Evolutionary conservation across 352 stramenopile species (phyloP).

Genomic region (Globisporangium radiosum): DNA sequence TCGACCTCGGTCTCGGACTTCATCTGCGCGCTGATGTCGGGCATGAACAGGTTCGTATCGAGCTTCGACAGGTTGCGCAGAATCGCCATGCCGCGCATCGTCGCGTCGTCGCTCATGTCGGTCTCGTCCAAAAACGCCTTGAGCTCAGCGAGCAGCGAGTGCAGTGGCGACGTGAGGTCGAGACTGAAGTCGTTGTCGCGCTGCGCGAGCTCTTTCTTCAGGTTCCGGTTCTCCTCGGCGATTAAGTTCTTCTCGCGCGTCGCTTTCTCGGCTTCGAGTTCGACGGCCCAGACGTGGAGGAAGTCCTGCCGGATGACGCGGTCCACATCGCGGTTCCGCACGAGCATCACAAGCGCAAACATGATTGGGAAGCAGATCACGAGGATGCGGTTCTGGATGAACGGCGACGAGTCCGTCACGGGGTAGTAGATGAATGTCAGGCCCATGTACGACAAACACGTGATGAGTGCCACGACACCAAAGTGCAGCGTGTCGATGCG

Average conservation of each 20-base stretch:
- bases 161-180: constrained; percentile 67
- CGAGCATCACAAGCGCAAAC: constrained; percentile 62
- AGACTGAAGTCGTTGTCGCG: constrained; percentile 67
- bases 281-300: constrained; percentile 70
- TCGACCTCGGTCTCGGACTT: constrained; percentile 76
- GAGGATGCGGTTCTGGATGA: constrained; percentile 64
- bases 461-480: constrained; percentile 40
- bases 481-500: constrained; percentile 77
- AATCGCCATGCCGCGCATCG: constrained; percentile 55
- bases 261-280: constrained; percentile 67
- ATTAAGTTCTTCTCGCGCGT: constrained; percentile 76
- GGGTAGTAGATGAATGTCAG: constrained; percentile 66
- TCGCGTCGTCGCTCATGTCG: constrained; percentile 53
- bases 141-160: constrained; percentile 65
- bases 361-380: constrained; percentile 68
- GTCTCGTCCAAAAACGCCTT: constrained; percentile 71
- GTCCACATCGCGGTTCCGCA: constrained; percentile 71
- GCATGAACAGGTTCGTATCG: constrained; percentile 82
- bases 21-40: constrained; percentile 77
- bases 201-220: constrained; percentile 74
- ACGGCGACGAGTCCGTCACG: constrained; percentile 41
- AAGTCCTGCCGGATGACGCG: constrained; percentile 77
- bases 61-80: constrained; percentile 63
- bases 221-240: constrained; percentile 75
- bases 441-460: constrained; percentile 52